Base-by-base conservation (phyloP, 257 asterid species). In the Perilla frutescens region DNA sequence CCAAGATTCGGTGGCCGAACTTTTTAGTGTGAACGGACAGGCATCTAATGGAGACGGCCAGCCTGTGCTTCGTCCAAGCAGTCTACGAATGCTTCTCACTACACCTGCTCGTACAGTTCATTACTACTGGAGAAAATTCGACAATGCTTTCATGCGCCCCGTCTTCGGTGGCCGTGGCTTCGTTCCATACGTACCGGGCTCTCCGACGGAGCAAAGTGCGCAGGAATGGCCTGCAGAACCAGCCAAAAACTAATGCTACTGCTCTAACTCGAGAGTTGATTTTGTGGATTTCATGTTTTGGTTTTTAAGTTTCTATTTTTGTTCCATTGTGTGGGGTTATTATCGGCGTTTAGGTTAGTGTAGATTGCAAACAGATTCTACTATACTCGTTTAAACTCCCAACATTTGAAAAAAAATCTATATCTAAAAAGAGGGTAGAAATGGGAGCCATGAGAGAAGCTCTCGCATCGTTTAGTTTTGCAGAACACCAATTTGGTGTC, bases 91-190 rank as follows among this genome's bases (percentile, higher is more conserved):
- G 96, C 92, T 93, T 8, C 80, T 91, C 68, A 74, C 80, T 4
- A 88, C 88, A 41, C 97, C 98, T 7, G 79, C 96, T 29, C 97
- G 89, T 58, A 93, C 96, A 0, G 97, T 85, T 44, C 98, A 91
- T 81, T 76, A 82, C 77, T 86, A 84, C 4, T 88, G 94, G 94
- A 79, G 94, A 50, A 88, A 82, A 76, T 88, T 88, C 64, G 94
- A 88, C 8, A 79, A 88, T 44, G 57, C 83, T 34, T 86, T 88
- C 74, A 88, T 88, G 94, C 87, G 91, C 12, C 94, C 91, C 4
- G 87, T 86, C 15, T 88, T 88, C 44, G 94, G 94, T 13, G 94
- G 94, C 9, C 88, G 90, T 20, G 94, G 94, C 32, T 88, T 88
- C 54, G 89, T 83, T 3, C 89, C 90, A 0, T 86, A 62, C 7